Conservation (phyloP, 139 green algal genomes). For the Penium margaritaceum region DNA sequence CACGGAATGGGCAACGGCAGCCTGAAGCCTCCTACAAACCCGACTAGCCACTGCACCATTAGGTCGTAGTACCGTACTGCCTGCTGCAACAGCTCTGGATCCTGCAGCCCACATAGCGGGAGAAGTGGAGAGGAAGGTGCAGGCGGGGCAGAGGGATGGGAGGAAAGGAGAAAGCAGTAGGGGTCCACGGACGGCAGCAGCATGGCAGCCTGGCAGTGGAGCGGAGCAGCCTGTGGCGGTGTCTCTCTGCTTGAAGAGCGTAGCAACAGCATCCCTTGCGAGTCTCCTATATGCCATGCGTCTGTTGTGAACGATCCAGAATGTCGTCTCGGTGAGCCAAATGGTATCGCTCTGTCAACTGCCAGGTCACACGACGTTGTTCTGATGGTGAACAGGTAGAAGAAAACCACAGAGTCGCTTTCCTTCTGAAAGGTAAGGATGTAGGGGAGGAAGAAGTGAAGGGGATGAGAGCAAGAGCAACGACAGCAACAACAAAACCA, state of each 20-base stretch:
- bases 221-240: too few species aligned
- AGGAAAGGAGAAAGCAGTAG: background rate
- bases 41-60: constrained; percentile 61
- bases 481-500: too few species aligned
- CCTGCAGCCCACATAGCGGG: constrained; percentile 16
- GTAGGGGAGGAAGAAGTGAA: too few species aligned
- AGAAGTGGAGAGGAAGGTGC: background rate
- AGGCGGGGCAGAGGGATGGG: constrained; percentile 2
- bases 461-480: too few species aligned
- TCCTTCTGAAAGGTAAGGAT: too few species aligned
- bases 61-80: constrained; percentile 63
- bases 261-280: too few species aligned
- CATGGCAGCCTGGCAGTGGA: background rate
- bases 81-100: constrained; percentile 55
- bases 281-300: too few species aligned
- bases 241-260: too few species aligned
- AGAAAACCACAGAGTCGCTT: too few species aligned
- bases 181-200: background rate
- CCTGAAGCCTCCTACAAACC: constrained; percentile 26
- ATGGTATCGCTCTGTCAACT: background rate
- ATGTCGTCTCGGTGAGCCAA: background rate
- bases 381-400: too few species aligned
- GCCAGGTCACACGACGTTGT: too few species aligned
- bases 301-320: too few species aligned
- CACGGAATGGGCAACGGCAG: constrained; percentile 25